Conservation (phyloP, 179 eudicot genomes). For the Silene vulgaris region DNA sequence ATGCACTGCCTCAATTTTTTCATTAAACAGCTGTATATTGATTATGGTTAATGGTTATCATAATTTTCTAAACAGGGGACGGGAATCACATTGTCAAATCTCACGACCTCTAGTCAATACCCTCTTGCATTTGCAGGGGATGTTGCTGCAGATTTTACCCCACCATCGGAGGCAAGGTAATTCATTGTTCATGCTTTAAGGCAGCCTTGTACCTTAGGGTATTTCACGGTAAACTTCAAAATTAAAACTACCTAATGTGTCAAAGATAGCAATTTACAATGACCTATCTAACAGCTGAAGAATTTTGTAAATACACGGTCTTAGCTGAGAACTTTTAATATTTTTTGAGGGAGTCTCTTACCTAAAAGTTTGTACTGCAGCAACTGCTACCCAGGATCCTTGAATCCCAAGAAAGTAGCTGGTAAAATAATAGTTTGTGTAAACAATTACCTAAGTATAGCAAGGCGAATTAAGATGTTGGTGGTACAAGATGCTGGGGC, state of each 20-base stretch:
- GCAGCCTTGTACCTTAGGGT: not conserved
- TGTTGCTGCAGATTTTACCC: constrained; percentile 37
- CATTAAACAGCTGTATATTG: not conserved
- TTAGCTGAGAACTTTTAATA: not conserved
- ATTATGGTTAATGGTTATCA: not conserved
- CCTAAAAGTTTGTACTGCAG: constrained; percentile 28
- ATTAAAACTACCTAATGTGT: not conserved
- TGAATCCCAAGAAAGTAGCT: constrained; percentile 38
- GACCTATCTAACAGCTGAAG: not conserved
- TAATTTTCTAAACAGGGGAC: constrained; percentile 37
- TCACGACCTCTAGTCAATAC: constrained; percentile 33
- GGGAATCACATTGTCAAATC: constrained; percentile 49
- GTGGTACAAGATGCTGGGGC: constrained; percentile 50
- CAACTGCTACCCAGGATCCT: constrained; percentile 57
- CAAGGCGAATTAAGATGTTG: constrained; percentile 47
- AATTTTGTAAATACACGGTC: not conserved
- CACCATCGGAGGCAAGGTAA: constrained; percentile 55
- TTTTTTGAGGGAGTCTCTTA: not conserved
- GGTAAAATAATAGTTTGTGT: constrained; percentile 57
- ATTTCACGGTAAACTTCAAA: not conserved
- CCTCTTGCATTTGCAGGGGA: constrained; percentile 50
- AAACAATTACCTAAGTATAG: constrained; percentile 31
- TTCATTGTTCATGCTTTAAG: not conserved
- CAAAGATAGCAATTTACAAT: not conserved
- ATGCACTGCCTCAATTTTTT: not conserved